Evolutionary conservation across 2,329 filamentous ascomycete genomes (phyloP).

Genomic region (Alternaria gansuensis): DNA sequence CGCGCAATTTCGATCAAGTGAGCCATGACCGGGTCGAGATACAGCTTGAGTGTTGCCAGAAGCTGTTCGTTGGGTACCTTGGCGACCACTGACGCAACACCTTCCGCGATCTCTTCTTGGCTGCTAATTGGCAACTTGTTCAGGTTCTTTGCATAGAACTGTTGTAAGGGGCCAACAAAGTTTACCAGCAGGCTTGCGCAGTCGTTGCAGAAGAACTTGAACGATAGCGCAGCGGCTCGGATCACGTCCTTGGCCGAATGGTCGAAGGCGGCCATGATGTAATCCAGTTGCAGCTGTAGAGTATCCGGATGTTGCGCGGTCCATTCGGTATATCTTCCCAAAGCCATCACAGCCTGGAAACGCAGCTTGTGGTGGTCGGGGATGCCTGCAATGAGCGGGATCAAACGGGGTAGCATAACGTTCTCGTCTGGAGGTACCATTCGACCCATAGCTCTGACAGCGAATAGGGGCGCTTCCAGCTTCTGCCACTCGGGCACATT

Average conservation of each 20-base stretch:
- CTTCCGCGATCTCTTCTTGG: conserved; percentile 96
- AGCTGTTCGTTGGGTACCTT: conserved; percentile 82
- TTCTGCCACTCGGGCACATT: conserved; percentile 95
- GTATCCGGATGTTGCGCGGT: conserved; percentile 93
- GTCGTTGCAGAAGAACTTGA: conserved; percentile 97
- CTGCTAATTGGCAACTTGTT: conserved; percentile 85
- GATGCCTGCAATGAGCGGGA: conserved; percentile 92
- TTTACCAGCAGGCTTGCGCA: conserved; percentile 85
- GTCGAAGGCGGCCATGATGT: conserved; percentile 92
- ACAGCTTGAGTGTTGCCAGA: conserved; percentile 86
- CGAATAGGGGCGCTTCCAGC: conserved; percentile 92
- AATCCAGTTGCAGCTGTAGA: conserved; percentile 90
- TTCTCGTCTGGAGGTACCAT: conserved; percentile 93
- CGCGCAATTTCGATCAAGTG: conserved; percentile 88
- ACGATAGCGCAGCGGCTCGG: conserved; percentile 87
- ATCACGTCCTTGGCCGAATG: conserved; percentile 90
- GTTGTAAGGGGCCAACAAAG: conserved; percentile 85
- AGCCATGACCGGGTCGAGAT: conserved; percentile 88
- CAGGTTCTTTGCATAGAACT: conserved; percentile 89
- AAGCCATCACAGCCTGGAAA: conserved; percentile 97
- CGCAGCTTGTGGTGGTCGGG: conserved; percentile 97
- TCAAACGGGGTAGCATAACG: conserved; percentile 87
- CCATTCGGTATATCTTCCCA: conserved; percentile 98
- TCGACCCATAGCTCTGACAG: conserved; percentile 92
- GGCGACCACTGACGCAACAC: conserved; percentile 89